Evolutionary conservation across 1,139 yeast species (phyloP), one percentile per base, ranked within the genome.

Genomic region (Suhomyces anneliseae): DNA sequence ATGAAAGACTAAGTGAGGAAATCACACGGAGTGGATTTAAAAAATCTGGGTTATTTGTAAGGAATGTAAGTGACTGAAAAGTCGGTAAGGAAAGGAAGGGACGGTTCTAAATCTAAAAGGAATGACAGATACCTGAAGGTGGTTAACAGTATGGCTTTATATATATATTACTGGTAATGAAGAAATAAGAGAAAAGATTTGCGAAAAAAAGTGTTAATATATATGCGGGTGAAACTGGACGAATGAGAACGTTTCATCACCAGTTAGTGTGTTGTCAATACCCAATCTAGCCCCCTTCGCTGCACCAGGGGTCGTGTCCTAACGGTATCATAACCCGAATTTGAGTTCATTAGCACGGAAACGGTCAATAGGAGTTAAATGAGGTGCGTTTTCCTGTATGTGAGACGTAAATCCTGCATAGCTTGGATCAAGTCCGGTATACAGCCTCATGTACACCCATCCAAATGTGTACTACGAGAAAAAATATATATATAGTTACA

Each of bases 1-100:
- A 44, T 36, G 52, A 44, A 38, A 24, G 51, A 41, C 38, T 49
- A 27, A 36, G 45, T 38, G 41, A 19, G 40, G 26, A 19, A 24
- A 29, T 34, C 11, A 38, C 32, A 11, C 11, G 39, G 31, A 19
- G 31, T 38, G 38, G 35, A 34, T 12, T 40, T 12, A 32, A 29
- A 41, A 29, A 32, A 26, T 36, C 39, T 19, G 29, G 27, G 26
- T 11, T n/a, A 37, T 35, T 35, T 15, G 8, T n/a, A 47, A 41
- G 42, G 48, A 42, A 38, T 32, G 46, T 43, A 42, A 44, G 46
- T 39, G 46, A 44, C 43, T 9, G n/a, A 11, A 11, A 29, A 29
- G 32, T 27, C 15, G 15, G n/a, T 27, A 26, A 15, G 44, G 32
- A 37, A 36, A 42, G 37, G 44, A 36, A 26, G 26, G 34, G 32